These are phyloP conservation scores for Aspergillus felis DNA, from an alignment of 2,329 filamentous ascomycete genomes.

Conservation along the genomic window DNA sequence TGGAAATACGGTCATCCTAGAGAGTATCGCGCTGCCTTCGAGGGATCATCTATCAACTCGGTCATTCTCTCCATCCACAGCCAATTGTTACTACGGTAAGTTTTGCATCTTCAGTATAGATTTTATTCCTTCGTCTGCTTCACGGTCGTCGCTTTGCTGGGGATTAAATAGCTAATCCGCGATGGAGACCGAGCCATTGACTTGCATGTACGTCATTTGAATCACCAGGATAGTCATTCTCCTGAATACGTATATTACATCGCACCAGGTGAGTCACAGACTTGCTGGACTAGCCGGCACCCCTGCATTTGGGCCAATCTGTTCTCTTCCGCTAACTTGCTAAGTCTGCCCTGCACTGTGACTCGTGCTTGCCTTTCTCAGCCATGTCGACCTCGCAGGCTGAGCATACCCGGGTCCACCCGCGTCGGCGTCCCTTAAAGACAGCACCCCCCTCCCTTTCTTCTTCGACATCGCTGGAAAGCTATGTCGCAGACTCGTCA, in stretches of 20 bases:
- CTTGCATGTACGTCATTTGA: slow-evolving; percentile 3
- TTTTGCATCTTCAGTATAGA: background rate
- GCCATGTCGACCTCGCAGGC: slow-evolving; percentile 29
- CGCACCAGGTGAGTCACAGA: slow-evolving; percentile 2
- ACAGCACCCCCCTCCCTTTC: slow-evolving; percentile 24
- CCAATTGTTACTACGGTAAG: background rate
- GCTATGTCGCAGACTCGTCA: slow-evolving; percentile 7
- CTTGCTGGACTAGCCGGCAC: background rate
- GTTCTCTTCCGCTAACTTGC: slow-evolving; percentile 4
- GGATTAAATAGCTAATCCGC: background rate
- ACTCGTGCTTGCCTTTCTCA: slow-evolving; percentile 11
- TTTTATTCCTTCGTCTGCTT: background rate
- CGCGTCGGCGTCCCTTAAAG: slow-evolving; percentile 35
- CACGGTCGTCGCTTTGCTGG: background rate
- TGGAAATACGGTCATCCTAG: background rate
- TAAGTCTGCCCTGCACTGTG: slow-evolving; percentile 5
- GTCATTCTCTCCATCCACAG: background rate
- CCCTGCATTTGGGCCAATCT: slow-evolving; percentile 11
- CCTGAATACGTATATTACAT: slow-evolving; percentile 7
- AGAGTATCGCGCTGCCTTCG: background rate
- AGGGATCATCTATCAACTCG: background rate
- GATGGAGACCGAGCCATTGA: background rate
- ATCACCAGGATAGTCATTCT: background rate
- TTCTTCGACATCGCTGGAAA: slow-evolving; percentile 18
- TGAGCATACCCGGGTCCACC: slow-evolving; percentile 25